Percentiles rank a stretch among this genome's conserved stretches.
These are phyloP conservation scores for Hanseniaspora pseudoguilliermondii DNA, from an alignment of 805 yeast species.

Conservation along the genomic window DNA sequence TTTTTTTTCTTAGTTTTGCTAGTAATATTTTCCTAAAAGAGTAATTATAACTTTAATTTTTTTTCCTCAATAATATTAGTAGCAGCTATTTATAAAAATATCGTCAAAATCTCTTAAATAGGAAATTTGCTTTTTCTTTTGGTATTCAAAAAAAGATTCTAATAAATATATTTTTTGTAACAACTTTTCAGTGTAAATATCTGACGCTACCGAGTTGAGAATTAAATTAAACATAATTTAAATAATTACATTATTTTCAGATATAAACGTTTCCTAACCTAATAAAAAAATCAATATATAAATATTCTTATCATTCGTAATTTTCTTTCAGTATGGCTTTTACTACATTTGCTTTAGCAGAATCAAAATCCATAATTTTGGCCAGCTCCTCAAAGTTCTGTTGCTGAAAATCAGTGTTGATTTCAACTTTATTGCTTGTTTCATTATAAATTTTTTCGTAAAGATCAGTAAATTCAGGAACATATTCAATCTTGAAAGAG, in stretches of 20 bases:
- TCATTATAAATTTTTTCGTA: slow-evolving; percentile 18
- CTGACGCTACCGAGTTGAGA: too few relatives aligned
- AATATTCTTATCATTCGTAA: background rate
- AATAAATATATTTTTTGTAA: background rate
- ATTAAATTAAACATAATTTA: too few relatives aligned
- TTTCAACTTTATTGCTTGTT: slow-evolving; percentile 24
- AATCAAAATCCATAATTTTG: slow-evolving; percentile 29
- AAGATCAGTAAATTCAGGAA: slow-evolving; percentile 26
- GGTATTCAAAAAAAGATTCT: too few relatives aligned
- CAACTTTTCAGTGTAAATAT: background rate
- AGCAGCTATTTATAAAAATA: too few relatives aligned
- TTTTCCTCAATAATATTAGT: background rate
- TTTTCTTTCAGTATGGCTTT: slow-evolving; percentile 47
- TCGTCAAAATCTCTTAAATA: too few relatives aligned
- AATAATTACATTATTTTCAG: too few relatives aligned
- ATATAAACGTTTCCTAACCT: too few relatives aligned
- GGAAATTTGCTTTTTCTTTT: too few relatives aligned
- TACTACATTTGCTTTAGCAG: slow-evolving; percentile 31
- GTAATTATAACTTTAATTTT: background rate
- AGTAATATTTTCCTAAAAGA: background rate
- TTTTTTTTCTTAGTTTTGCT: background rate
- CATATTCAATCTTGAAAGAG: slow-evolving; percentile 23
- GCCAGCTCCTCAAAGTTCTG: slow-evolving; percentile 35
- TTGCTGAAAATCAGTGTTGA: slow-evolving; percentile 36
- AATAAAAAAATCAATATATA: background rate